Percentiles rank a stretch among this genome's conserved stretches.
phyloP scores from a whole-genome alignment of 2,329 filamentous ascomycete species.

The Colletotrichum sp. region DNA sequence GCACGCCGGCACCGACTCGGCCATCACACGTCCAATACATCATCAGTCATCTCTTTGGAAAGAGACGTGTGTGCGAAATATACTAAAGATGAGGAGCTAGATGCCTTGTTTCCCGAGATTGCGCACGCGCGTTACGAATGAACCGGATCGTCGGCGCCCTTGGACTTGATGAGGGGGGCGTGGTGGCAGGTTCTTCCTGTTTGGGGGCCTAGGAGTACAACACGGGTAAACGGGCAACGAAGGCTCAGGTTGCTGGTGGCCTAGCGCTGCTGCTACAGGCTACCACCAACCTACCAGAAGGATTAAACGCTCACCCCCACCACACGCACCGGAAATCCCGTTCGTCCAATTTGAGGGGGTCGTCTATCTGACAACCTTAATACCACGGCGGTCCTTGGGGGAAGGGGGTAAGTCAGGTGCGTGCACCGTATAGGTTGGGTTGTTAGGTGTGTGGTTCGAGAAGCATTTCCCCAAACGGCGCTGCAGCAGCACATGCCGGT shows the following conservation, averaged over 20 bases:
- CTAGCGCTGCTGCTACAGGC: not conserved
- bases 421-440: not conserved
- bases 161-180: not conserved
- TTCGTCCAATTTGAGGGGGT: not conserved
- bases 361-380: conserved; percentile 6
- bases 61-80: not conserved
- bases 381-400: not conserved
- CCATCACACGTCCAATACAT: not conserved
- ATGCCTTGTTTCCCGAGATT: not conserved
- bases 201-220: not conserved
- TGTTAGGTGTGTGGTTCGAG: not conserved
- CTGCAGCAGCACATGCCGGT: not conserved
- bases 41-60: not conserved
- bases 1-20: not conserved
- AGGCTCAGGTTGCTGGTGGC: not conserved
- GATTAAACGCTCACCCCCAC: not conserved
- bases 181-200: not conserved
- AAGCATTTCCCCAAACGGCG: not conserved
- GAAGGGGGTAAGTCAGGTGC: not conserved
- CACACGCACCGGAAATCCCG: not conserved
- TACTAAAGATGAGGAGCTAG: not conserved
- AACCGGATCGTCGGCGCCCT: conserved; percentile 1
- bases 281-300: not conserved
- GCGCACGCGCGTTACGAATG: not conserved
- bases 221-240: not conserved